These are phyloP conservation scores for Populus hybrid DNA, from an alignment of 441 rosid species.

Conservation along the genomic window DNA sequence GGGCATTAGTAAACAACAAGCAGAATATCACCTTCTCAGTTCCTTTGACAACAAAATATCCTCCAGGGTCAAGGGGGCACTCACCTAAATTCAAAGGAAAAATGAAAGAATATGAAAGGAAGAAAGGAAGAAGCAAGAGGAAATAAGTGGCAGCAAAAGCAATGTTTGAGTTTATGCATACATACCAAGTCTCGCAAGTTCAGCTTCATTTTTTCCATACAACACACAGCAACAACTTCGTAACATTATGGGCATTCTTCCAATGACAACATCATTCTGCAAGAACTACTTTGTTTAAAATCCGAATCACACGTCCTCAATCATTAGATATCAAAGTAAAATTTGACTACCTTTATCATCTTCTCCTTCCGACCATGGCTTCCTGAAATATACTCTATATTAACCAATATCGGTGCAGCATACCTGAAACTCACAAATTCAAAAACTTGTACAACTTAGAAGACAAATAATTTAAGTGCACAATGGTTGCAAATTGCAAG, in stretches of 20 bases:
- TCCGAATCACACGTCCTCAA: not conserved
- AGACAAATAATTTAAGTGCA: not conserved
- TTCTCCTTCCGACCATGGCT: slow-evolving; percentile 42
- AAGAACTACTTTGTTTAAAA: slow-evolving; percentile 18
- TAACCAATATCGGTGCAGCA: slow-evolving; percentile 79
- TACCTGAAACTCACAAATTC: slow-evolving; percentile 45
- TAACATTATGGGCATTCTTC: slow-evolving; percentile 93
- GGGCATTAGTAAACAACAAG: slow-evolving; percentile 13
- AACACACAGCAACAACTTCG: slow-evolving; percentile 76
- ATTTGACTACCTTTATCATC: slow-evolving; percentile 47
- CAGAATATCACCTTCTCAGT: slow-evolving; percentile 67
- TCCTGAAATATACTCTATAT: slow-evolving; percentile 69
- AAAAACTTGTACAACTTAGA: not conserved
- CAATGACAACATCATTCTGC: slow-evolving; percentile 69
- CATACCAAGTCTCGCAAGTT: slow-evolving; percentile 85
- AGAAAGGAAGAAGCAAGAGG: not conserved
- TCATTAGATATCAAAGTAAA: not conserved
- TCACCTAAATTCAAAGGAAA: slow-evolving; percentile 57
- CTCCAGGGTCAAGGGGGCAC: slow-evolving; percentile 98
- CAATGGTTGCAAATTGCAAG: not conserved
- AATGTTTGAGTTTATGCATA: slow-evolving; percentile 24
- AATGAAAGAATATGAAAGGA: slow-evolving; percentile 12
- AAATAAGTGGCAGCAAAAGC: slow-evolving; percentile 5
- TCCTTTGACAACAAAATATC: slow-evolving; percentile 90
- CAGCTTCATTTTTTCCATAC: slow-evolving; percentile 84